Base-by-base conservation (phyloP, 2,329 filamentous ascomycete species). In the Erysiphe neolycopersici region DNA sequence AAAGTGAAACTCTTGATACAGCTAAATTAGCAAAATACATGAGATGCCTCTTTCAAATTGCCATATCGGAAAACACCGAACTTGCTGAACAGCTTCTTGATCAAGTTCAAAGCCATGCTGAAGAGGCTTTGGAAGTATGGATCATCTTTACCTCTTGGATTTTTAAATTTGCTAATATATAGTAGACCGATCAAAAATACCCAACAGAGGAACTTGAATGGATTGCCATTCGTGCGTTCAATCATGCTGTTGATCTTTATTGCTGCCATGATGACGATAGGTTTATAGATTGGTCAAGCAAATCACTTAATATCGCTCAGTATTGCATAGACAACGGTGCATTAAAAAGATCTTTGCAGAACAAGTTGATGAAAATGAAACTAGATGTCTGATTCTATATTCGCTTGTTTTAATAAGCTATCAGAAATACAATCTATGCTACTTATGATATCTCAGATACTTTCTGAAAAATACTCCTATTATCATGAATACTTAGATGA, bases 21-120 rank as follows among this genome's bases (percentile, higher is more conserved):
- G 54, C 57, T 1, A 74, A 72, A 50, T 62, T 91, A 1, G 70
- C 79, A 8, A 78, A 77, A 51, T 92, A 89, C 62, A 69, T 87
- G 39, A 71, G 81, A 1, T 84, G 79, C 51, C 64, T 89, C 2
- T 79, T 87, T 49, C 76, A 79, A 47, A 63, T 73, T 1, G 68
- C 77, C 0, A 59, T 84, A 0, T 61, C 68, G 1, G 61, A 67
- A 4, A 66, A 72, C 30, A 22, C 41, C 17, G 57, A 58, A 0
- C 58, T 73, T 14, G 69, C 71, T 10, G 61, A 77, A 42, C 63
- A 66, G 39, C 63, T 83, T 4, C 60, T 83, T 8, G 66, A 73
- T n/a, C 73, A 83, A 53, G 69, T 73, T 1, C 63, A 65, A 1
- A 56, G 56, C 1, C 63, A 76, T 43, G 68, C 69, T 6, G 59